These are phyloP conservation scores for Claviceps paspali DNA, from an alignment of 2,329 filamentous ascomycete species.

Conservation along the genomic window DNA sequence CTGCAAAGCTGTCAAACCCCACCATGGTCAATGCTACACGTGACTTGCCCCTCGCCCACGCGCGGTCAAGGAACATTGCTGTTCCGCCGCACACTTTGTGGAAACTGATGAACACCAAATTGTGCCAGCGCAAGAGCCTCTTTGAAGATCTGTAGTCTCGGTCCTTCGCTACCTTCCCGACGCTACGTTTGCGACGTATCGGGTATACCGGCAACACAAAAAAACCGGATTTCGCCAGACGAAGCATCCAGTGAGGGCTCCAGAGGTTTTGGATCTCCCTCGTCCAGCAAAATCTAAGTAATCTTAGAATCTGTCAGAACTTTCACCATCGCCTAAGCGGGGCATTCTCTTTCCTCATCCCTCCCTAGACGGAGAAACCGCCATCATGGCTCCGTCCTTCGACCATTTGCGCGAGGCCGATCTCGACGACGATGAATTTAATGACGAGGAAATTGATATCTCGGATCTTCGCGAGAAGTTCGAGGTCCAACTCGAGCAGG, in stretches of 20 bases:
- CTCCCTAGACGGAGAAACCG: slow-evolving; percentile 16
- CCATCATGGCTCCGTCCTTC: slow-evolving; percentile 78
- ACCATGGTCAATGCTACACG: slow-evolving; percentile 14
- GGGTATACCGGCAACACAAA: not conserved
- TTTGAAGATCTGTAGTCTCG: not conserved
- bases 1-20: slow-evolving; percentile 5
- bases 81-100: slow-evolving; percentile 27
- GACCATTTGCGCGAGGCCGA: slow-evolving; percentile 86
- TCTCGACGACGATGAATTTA: slow-evolving; percentile 69
- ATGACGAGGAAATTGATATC: slow-evolving; percentile 89
- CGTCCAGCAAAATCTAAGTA: not conserved
- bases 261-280: not conserved
- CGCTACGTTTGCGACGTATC: slow-evolving; percentile 2
- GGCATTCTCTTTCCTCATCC: slow-evolving; percentile 22
- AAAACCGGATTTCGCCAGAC: not conserved
- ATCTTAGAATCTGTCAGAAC: slow-evolving; percentile 4
- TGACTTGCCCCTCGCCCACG: slow-evolving; percentile 24
- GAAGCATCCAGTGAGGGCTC: not conserved
- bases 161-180: slow-evolving; percentile 1
- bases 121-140: slow-evolving; percentile 11
- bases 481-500: slow-evolving; percentile 89
- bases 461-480: slow-evolving; percentile 89
- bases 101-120: slow-evolving; percentile 24
- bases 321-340: slow-evolving; percentile 15
- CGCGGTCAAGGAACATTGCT: slow-evolving; percentile 22